Evolutionary conservation across 768 basidiomycete species (phyloP), one percentile per base, ranked within the genome.

Genomic region (Mycena amicta): DNA sequence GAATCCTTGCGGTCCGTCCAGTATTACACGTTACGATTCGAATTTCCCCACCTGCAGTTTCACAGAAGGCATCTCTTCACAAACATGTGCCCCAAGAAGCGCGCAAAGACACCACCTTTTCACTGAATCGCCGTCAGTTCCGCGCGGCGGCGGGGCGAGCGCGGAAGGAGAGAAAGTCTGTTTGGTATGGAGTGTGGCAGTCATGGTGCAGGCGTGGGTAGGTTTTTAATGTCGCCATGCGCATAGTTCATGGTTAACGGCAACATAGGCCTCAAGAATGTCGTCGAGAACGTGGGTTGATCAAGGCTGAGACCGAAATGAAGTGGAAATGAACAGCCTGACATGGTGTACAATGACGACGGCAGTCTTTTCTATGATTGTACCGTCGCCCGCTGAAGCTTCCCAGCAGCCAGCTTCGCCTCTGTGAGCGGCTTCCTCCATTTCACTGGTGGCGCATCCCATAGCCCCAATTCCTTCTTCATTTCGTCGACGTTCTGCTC

Each of bases 401-500:
- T 59, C 56, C 74, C 79, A 46, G 77, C 75, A 6, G 83, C 81
- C 37, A 75, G 76, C 66, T 83, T 83, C 20, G 85, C 85, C 69
- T 90, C 87, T 45, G 75, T 79, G 37, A 90, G 73, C 31, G 85
- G 83, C 64, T 81, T 83, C 57, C 86, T 81, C 84, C 90, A 92
- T 61, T 77, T 78, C 50, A 87, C 84, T 56, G 83, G 76, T 11
- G 95, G 93, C 13, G 93, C 89, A 64, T 92, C 88, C 84, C 85
- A 87, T 16, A 96, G 82, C 8, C 95, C 92, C 22, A 97, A 77
- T 68, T 97, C 93, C 61, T 75, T 80, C 75, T 93, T 89, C 75
- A 99, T 80, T 50, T 93, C 92, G 1, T 84, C 85, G 1, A 96
- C 72, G 59, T 90, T 80, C 72, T 92, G 87, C 52, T 84, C 84